phyloP scores from a whole-genome alignment of 768 basidiomycete species.

The Trametopsis cervina region DNA sequence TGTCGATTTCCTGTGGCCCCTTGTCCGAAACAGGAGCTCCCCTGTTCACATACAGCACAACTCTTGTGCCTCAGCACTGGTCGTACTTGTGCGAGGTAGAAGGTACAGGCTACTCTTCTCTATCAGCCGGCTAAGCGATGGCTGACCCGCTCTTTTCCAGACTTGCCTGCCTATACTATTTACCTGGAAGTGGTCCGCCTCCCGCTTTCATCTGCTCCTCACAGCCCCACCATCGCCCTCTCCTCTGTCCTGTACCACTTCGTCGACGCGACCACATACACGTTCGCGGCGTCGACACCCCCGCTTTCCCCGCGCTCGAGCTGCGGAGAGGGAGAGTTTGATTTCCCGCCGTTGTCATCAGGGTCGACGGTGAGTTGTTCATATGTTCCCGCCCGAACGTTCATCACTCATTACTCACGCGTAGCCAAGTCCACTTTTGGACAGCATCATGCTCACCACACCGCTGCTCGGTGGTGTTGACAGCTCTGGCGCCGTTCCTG shows the following conservation, averaged over 20 bases:
- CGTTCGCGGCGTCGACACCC: slow-evolving; percentile 4
- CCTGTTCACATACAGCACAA: slow-evolving; percentile 47
- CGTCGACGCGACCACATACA: slow-evolving; percentile 9
- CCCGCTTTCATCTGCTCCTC: slow-evolving; percentile 3
- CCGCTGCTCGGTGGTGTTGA: not conserved
- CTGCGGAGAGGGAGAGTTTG: slow-evolving; percentile 1
- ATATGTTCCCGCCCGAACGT: not conserved
- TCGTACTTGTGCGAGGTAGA: slow-evolving; percentile 43
- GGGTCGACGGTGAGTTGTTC: not conserved
- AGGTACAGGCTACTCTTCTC: slow-evolving; percentile 32
- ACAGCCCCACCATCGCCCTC: slow-evolving; percentile 13
- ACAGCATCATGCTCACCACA: not conserved
- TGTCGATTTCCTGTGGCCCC: slow-evolving; percentile 7
- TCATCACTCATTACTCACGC: not conserved
- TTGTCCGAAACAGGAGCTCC: slow-evolving; percentile 12
- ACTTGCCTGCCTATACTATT: slow-evolving; percentile 61
- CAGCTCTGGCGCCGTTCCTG: not conserved
- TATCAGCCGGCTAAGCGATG: not conserved
- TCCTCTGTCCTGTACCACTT: slow-evolving; percentile 23
- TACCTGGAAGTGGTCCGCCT: slow-evolving; percentile 48
- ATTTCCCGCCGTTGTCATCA: not conserved
- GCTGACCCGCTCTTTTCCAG: slow-evolving; percentile 28
- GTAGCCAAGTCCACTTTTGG: not conserved
- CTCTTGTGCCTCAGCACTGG: slow-evolving; percentile 64
- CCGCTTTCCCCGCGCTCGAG: slow-evolving; percentile 12